A percentile compares a stretch with the other conserved stretches of the same genome.
Evolutionary conservation across 805 yeast genomes (phyloP).

Genomic region (Yarrowia hollandica): DNA sequence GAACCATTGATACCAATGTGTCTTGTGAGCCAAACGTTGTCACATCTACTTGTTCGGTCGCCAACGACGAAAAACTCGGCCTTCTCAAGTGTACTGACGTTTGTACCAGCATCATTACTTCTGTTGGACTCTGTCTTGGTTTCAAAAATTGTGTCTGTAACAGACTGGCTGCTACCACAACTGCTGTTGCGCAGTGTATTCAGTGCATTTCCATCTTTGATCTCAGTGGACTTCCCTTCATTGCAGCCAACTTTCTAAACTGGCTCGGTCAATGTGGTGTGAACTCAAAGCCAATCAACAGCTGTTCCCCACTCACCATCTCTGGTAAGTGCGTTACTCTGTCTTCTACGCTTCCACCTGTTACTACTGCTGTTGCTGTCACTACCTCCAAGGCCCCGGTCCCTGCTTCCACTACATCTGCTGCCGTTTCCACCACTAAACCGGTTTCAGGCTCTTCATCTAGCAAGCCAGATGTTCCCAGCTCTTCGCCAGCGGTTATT

Average conservation of each 20-base stretch:
- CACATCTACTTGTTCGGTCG: background rate
- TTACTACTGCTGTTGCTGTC: background rate
- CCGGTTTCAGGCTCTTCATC: no score
- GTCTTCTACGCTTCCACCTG: background rate
- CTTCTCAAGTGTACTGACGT: background rate
- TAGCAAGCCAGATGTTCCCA: no score
- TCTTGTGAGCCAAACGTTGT: background rate
- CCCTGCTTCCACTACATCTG: background rate
- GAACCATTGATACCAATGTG: background rate
- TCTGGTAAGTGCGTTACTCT: constrained; percentile 8
- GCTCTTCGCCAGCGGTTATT: background rate
- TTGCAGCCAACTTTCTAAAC: background rate
- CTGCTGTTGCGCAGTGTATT: constrained; percentile 11
- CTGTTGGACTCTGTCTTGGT: constrained; percentile 3
- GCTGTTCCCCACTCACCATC: constrained; percentile 1
- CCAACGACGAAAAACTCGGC: background rate
- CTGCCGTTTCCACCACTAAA: background rate
- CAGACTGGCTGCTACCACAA: background rate
- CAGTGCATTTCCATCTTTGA: constrained; percentile 9
- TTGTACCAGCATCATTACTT: constrained; percentile 2
- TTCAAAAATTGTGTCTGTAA: constrained; percentile 1
- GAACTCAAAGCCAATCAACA: background rate
- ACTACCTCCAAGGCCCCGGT: background rate
- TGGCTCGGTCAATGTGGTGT: background rate
- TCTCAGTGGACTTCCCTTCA: background rate